Evolutionary conservation across 2,329 filamentous ascomycete genomes (phyloP), one percentile per base, ranked within the genome.

Genomic region (Mycosphaerelloides madeirae): DNA sequence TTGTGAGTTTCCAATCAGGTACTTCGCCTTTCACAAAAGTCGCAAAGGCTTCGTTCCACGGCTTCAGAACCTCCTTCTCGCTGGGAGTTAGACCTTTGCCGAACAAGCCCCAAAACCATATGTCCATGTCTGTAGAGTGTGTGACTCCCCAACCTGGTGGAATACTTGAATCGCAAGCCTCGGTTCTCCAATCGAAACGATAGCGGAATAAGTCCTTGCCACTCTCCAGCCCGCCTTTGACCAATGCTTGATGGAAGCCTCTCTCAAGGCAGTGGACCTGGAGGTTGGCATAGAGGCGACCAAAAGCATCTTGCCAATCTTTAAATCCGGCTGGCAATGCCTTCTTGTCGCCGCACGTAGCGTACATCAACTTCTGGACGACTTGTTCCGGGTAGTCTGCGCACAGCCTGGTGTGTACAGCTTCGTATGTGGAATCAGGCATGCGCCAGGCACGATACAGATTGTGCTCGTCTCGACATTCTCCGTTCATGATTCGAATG

Each of bases 41-140:
- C 0, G 63, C 63, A 20, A 73, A 64, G 1, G 61, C 58, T 16
- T 61, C 55, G 38, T 70, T 66, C 44, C 71, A 68, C 2, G 61
- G 60, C 25, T 52, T 57, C 0, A 74, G 59, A 14, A 72, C 45
- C 5, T 38, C 38, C 55, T 76, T 75, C 58, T 80, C 77, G 7
- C 58, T 51, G 0, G 57, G 56, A 6, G 59, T 66, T 40, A 79
- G 44, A 1, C 61, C 61, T 1, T 54, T 46, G 3, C 61, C 62
- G 1, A 71, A 72, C 50, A 73, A 69, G 0, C 77, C 77, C 69
- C 71, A 79, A 44, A 78, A 76, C 77, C 77, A 80, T 22, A 79
- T 70, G 5, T 67, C 62, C 55, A 73, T 66, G 49, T 80, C 77
- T 0, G 73, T 73, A 0, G 68, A 68, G 55, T 80, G 77, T 13